A percentile compares a stretch with the other conserved stretches of the same genome.
These are phyloP conservation scores for Gossypium trilobum DNA, from an alignment of 441 rosid genomes.

Conservation along the genomic window DNA sequence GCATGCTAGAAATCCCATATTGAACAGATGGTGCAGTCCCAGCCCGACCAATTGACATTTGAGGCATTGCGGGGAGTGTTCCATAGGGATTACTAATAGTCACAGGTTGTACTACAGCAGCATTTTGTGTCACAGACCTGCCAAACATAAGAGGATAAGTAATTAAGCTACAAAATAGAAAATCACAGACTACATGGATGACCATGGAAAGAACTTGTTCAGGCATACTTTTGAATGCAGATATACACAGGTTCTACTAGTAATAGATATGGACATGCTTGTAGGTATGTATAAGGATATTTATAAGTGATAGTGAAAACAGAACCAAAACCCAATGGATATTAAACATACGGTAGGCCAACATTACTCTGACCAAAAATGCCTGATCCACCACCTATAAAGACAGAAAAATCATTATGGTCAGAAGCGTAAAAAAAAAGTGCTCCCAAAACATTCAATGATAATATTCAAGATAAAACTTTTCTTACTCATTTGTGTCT, in stretches of 20 bases:
- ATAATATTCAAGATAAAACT: slow-evolving; percentile 10
- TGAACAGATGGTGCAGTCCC: slow-evolving; percentile 76
- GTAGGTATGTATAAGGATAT: background rate
- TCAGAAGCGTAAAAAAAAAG: slow-evolving; percentile 11
- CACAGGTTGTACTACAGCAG: slow-evolving; percentile 45
- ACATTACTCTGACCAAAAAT: slow-evolving; percentile 41
- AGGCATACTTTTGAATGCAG: slow-evolving; percentile 3
- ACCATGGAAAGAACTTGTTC: background rate
- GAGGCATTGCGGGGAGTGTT: slow-evolving; percentile 86
- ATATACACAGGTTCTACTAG: background rate
- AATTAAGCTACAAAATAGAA: background rate
- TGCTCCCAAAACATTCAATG: background rate
- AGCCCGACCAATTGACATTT: slow-evolving; percentile 68
- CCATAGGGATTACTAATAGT: slow-evolving; percentile 76
- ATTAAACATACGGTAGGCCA: slow-evolving; percentile 47
- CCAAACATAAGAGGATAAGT: slow-evolving; percentile 11
- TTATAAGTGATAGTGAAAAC: background rate
- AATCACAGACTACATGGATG: background rate
- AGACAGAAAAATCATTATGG: slow-evolving; percentile 15
- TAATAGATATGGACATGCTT: background rate
- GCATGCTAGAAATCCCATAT: slow-evolving; percentile 93
- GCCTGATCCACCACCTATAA: slow-evolving; percentile 35
- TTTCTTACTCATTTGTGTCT: slow-evolving; percentile 44
- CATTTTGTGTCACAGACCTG: slow-evolving; percentile 45
- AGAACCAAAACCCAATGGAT: slow-evolving; percentile 6